Base-by-base conservation (phyloP, 805 yeast genomes). In the Candida dajiaensis region DNA sequence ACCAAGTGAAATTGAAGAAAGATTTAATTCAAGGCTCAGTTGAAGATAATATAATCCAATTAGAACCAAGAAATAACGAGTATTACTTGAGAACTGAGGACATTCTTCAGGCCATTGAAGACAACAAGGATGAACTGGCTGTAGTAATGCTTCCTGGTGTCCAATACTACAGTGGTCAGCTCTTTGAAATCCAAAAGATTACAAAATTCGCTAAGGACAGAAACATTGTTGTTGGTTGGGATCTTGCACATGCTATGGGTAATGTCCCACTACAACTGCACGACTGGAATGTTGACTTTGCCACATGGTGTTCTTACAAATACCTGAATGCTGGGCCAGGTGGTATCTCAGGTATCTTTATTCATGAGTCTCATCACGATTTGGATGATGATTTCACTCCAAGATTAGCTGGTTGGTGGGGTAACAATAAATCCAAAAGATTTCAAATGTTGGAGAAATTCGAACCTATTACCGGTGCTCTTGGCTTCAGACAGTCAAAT, bases 391-490 rank as follows among this genome's bases (percentile, higher is more conserved):
- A 58, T 19, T 72, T 69, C 55, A 55, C 72, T 35, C 86, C 96
- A 1, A 71, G 97, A 50, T 69, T 88, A 43, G 95, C 96, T 0
- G 98, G 98, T 1, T 90, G 98, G 98, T 90, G 97, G 97, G 97
- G 97, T 1, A 90, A 89, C 59, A 80, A 84, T 54, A 70, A 83
- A 0, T 55, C 57, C 2, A 78, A 78, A 31, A 68, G 98, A 50
- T 90, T 90, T 64, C 72, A 80, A 56, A 90, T 90, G 98, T 59
- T 76, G 47, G 90, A 83, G 58, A 56, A 71, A 25, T 90, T 88
- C 56, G 83, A 82, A 45, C 96, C 97, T 0, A 85, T 86, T 23
- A 68, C 73, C n/a, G 84, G 94, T 31, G 98, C 97, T 1, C 70
- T 86, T 21, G 95, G 96, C 0, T 90, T 82, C 65, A 74, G 95